phyloP scores from a whole-genome alignment of 139 green algal genomes.

The Pseudopediastrum boryanum region DNA sequence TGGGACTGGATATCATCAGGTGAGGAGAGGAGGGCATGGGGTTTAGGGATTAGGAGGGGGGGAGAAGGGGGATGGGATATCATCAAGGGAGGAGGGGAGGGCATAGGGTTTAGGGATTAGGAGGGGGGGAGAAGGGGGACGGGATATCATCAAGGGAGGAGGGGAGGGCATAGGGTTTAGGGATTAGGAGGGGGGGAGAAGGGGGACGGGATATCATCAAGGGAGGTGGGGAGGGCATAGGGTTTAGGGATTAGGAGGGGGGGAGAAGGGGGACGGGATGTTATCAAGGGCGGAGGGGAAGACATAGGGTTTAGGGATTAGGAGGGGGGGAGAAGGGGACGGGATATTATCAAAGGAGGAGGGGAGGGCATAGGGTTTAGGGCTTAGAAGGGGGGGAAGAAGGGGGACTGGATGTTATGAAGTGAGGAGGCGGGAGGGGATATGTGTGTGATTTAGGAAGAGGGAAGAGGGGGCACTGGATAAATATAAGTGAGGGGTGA shows the following conservation, averaged over 20 bases:
- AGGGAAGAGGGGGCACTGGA: background rate
- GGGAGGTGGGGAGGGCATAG: too few species aligned
- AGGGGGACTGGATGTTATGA: background rate
- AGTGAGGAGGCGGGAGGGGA: background rate
- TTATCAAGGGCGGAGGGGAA: too few species aligned
- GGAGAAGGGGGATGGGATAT: too few species aligned
- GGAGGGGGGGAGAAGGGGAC: background rate
- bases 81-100: background rate
- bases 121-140: background rate
- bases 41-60: too few species aligned
- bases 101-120: background rate
- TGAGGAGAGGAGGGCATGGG: conserved; percentile 24
- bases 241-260: too few species aligned
- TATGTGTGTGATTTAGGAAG: background rate
- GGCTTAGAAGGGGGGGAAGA: background rate
- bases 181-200: background rate
- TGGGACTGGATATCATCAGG: conserved; percentile 57
- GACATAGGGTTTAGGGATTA: too few species aligned
- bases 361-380: background rate
- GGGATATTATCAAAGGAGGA: background rate
- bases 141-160: too few species aligned
- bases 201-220: background rate
- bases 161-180: background rate
- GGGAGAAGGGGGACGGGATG: too few species aligned
- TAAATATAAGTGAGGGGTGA: too few species aligned